Evolutionary conservation across 208 protist genomes (phyloP).

Genomic region (Trypanosoma mega): DNA sequence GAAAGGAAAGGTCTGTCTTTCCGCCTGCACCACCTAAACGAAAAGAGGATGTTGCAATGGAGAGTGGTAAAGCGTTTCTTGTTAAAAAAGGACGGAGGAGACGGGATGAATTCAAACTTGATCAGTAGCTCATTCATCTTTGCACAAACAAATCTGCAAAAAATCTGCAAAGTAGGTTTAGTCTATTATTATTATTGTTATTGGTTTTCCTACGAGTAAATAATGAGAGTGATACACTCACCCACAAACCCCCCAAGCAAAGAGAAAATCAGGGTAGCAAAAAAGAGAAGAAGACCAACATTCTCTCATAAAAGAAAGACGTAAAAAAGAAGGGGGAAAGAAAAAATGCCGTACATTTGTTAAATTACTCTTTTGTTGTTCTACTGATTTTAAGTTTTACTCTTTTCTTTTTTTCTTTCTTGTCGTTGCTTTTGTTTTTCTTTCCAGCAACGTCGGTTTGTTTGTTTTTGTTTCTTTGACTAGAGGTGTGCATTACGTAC

Average conservation of each 20-base stretch:
- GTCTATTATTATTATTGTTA: too few species aligned
- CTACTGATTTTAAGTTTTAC: background rate
- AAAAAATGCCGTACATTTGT: background rate
- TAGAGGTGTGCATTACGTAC: background rate
- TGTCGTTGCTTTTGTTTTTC: slow-evolving; percentile 5
- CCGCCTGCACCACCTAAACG: slow-evolving; percentile 86
- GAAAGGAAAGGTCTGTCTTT: slow-evolving; percentile 85
- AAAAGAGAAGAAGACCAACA: slow-evolving; percentile 16
- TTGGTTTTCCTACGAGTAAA: slow-evolving; percentile 2
- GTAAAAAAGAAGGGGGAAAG: background rate
- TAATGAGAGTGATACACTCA: too few species aligned
- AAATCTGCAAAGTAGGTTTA: too few species aligned
- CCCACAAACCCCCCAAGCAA: too few species aligned
- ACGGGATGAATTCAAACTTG: slow-evolving; percentile 74
- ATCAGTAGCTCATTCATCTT: slow-evolving; percentile 1
- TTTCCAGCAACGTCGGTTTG: background rate
- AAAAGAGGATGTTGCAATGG: slow-evolving; percentile 91
- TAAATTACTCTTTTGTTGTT: background rate
- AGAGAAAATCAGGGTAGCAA: background rate
- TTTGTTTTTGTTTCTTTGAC: slow-evolving; percentile 5
- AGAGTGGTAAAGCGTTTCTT: slow-evolving; percentile 89
- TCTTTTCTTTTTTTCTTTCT: slow-evolving; percentile 5
- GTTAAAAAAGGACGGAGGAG: slow-evolving; percentile 36
- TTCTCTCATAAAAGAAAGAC: slow-evolving; percentile 12
- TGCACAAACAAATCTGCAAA: too few species aligned